A percentile compares a stretch with the other conserved stretches of the same genome.
phyloP scores from a whole-genome alignment of 352 stramenopile species.

The Globisporangium acanthophoron region DNA sequence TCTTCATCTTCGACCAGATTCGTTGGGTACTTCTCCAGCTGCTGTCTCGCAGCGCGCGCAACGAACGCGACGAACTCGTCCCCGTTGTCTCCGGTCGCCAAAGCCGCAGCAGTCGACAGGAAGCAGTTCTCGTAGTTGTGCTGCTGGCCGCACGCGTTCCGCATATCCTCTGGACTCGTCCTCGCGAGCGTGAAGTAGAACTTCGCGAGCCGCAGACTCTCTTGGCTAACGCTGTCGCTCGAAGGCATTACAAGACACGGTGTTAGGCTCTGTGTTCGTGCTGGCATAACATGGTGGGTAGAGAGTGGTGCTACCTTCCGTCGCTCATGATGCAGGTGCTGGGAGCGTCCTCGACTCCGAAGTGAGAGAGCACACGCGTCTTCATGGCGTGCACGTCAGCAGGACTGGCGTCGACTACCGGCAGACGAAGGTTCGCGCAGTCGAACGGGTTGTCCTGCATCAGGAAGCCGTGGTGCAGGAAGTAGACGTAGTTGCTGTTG shows the following conservation, averaged over 20 bases:
- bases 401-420: conserved; percentile 9
- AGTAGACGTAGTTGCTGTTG: conserved; percentile 87
- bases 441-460: conserved; percentile 86
- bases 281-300: background rate
- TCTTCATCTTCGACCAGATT: conserved; percentile 28
- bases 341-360: conserved; percentile 27
- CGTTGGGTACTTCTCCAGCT: conserved; percentile 34
- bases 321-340: conserved; percentile 27
- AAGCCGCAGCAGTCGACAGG: conserved; percentile 7
- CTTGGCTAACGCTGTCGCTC: conserved; percentile 9
- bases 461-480: conserved; percentile 91
- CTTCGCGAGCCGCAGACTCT: conserved; percentile 18
- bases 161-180: conserved; percentile 15
- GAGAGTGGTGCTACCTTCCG: conserved; percentile 13
- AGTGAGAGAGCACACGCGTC: conserved; percentile 17
- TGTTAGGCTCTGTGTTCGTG: background rate
- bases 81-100: conserved; percentile 3
- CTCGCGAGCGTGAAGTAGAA: conserved; percentile 27
- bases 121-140: conserved; percentile 32
- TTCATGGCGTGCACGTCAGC: conserved; percentile 18
- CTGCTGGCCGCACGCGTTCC: conserved; percentile 14
- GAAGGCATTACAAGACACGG: background rate
- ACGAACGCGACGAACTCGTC: conserved; percentile 12
- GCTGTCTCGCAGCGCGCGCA: conserved; percentile 6
- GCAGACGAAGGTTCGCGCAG: conserved; percentile 58